Evolutionary conservation across 805 yeast genomes (phyloP).

Genomic region (Sugiyamaella americana): DNA sequence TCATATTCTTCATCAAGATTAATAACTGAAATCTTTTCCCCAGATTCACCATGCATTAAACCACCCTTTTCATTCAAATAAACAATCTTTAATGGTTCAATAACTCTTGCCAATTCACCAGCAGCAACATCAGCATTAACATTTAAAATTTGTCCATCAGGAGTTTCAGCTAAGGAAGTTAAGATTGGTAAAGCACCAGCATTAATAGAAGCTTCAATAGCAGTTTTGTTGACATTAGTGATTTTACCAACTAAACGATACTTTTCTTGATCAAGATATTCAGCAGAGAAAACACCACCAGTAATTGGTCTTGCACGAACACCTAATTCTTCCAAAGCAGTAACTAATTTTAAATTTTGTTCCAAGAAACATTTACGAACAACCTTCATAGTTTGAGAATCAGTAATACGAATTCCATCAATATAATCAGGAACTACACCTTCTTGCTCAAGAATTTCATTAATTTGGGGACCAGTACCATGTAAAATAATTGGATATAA

Average conservation of each 20-base stretch:
- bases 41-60: conserved; percentile 83
- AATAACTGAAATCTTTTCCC: conserved; percentile 82
- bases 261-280: conserved; percentile 81
- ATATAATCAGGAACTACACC: conserved; percentile 94
- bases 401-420: conserved; percentile 96
- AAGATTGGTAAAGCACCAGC: conserved; percentile 96
- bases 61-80: conserved; percentile 98
- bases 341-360: conserved; percentile 89
- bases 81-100: conserved; percentile 95
- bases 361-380: conserved; percentile 93
- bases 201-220: conserved; percentile 87
- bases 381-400: conserved; percentile 89
- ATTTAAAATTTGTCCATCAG: conserved; percentile 92
- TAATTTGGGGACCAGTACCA: conserved; percentile 99
- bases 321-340: conserved; percentile 93
- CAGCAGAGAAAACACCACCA: conserved; percentile 94
- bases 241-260: conserved; percentile 91
- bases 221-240: conserved; percentile 75
- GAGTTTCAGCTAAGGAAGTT: conserved; percentile 94
- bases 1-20: conserved; percentile 96
- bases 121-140: conserved; percentile 99
- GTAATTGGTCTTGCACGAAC: conserved; percentile 98
- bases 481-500: conserved; percentile 93
- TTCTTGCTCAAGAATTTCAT: conserved; percentile 83
- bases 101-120: conserved; percentile 92